A percentile compares a stretch with the other conserved stretches of the same genome.
These are phyloP conservation scores for Alternaria sp. DNA, from an alignment of 2,329 filamentous ascomycete species.

Conservation along the genomic window DNA sequence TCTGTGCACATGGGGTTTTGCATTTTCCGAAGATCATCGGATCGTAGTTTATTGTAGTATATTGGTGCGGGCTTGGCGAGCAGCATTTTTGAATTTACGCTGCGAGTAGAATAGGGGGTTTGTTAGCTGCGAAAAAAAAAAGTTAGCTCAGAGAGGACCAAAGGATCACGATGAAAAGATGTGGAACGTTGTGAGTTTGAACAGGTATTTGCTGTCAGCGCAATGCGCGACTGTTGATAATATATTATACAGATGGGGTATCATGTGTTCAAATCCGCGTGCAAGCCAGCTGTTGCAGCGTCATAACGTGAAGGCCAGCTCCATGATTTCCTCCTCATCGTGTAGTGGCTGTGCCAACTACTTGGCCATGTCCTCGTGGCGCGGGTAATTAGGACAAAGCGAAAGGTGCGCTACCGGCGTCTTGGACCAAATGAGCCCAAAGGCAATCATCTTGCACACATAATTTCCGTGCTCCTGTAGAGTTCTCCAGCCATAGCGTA, in stretches of 20 bases:
- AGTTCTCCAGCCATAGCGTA: neutral
- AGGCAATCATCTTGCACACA: neutral
- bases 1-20: neutral
- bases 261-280: conserved; percentile 3
- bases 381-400: neutral
- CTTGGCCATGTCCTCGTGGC: neutral
- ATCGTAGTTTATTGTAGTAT: neutral
- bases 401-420: conserved; percentile 6
- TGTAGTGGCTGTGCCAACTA: neutral
- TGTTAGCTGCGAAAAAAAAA: neutral
- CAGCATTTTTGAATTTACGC: neutral
- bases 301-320: conserved; percentile 18
- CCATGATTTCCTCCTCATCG: conserved; percentile 4
- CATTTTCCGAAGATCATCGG: conserved; percentile 20
- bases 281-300: conserved; percentile 18
- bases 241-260: conserved; percentile 18
- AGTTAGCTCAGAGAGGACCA: neutral
- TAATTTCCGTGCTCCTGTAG: neutral
- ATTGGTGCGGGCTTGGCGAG: neutral
- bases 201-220: conserved; percentile 1
- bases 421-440: neutral
- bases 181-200: neutral
- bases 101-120: neutral
- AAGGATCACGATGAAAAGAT: neutral
- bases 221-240: conserved; percentile 5